These are phyloP conservation scores for Borovskyia barvae DNA, from an alignment of 208 protist genomes.

Conservation along the genomic window DNA sequence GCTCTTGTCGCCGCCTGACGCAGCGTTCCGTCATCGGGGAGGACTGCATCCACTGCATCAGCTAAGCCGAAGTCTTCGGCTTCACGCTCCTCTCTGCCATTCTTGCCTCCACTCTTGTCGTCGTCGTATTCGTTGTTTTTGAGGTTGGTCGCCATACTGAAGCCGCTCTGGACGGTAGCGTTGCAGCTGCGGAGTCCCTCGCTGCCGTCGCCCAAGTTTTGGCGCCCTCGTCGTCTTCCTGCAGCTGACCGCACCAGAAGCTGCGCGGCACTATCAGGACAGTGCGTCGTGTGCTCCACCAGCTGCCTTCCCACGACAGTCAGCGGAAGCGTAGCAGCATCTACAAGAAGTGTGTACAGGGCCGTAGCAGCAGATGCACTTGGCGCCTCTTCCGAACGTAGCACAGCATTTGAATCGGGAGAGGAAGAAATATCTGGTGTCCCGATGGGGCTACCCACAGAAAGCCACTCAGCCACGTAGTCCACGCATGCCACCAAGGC, in stretches of 20 bases:
- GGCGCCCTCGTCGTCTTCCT: neutral
- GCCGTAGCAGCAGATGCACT: no score
- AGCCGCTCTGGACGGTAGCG: neutral
- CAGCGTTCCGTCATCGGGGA: constrained; percentile 25
- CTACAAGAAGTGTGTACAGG: constrained; percentile 12
- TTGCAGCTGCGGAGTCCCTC: no score
- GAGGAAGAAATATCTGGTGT: neutral
- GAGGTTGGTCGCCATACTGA: neutral
- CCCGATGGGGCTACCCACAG: no score
- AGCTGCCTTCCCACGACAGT: constrained; percentile 7
- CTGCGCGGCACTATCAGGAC: constrained; percentile 9
- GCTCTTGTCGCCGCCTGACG: constrained; percentile 21
- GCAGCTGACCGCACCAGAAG: constrained; percentile 11
- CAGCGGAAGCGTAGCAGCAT: constrained; percentile 7
- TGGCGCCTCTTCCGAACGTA: no score
- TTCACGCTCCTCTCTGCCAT: neutral
- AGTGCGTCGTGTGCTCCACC: constrained; percentile 13
- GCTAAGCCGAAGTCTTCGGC: neutral
- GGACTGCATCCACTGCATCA: constrained; percentile 16
- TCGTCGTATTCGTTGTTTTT: neutral
- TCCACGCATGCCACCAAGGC: constrained; percentile 14
- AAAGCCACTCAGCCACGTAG: constrained; percentile 9
- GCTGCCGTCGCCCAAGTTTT: no score
- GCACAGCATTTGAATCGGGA: no score
- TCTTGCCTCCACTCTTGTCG: neutral